A percentile compares a stretch with the other conserved stretches of the same genome.
phyloP scores from a whole-genome alignment of 306 rosid species.

The Castanopsis chinensis region DNA sequence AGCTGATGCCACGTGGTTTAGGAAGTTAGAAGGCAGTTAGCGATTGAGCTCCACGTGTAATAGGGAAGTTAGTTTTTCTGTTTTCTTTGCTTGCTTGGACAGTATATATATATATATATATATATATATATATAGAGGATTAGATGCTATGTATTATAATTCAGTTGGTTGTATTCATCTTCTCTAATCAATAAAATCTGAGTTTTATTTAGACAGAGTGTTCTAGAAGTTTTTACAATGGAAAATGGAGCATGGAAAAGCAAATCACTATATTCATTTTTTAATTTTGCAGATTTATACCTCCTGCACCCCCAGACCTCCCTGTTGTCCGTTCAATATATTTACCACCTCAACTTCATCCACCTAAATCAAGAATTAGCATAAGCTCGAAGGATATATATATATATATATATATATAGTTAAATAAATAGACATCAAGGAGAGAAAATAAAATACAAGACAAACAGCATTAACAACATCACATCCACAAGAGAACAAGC shows the following conservation, averaged over 20 bases:
- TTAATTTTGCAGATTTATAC: constrained; percentile 38
- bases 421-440: constrained; percentile 1
- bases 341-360: constrained; percentile 95
- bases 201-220: too few relatives aligned
- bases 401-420: background rate
- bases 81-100: too few relatives aligned
- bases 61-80: too few relatives aligned
- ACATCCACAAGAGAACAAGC: constrained; percentile 7
- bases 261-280: constrained; percentile 11
- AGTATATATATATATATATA: too few relatives aligned
- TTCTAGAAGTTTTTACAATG: too few relatives aligned
- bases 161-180: too few relatives aligned
- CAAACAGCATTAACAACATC: background rate
- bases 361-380: constrained; percentile 50
- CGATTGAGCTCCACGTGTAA: too few relatives aligned
- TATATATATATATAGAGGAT: too few relatives aligned
- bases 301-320: constrained; percentile 99
- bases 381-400: constrained; percentile 12
- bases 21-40: too few relatives aligned
- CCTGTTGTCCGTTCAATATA: constrained; percentile 89
- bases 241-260: constrained; percentile 13
- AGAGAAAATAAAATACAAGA: constrained; percentile 1
- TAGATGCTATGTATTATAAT: too few relatives aligned
- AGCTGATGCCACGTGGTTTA: too few relatives aligned
- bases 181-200: too few relatives aligned